These are phyloP conservation scores for Calonectria hongkongensis DNA, from an alignment of 2,329 filamentous ascomycete genomes.

Conservation along the genomic window DNA sequence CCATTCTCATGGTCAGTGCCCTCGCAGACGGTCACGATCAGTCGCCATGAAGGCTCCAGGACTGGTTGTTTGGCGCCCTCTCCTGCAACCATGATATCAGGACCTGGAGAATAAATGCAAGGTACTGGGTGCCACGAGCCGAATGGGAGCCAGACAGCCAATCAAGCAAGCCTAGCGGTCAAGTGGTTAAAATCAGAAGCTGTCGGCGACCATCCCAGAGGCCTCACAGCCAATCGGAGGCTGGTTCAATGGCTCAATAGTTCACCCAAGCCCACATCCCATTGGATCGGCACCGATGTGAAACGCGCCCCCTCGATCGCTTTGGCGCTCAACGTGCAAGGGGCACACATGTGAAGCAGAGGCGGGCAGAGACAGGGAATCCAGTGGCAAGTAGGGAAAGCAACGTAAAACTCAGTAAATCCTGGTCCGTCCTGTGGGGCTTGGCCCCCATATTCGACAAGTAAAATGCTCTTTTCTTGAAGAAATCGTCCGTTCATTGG, in stretches of 20 bases:
- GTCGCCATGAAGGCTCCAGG: conserved; percentile 41
- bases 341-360: conserved; percentile 23
- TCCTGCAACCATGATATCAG: conserved; percentile 33
- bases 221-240: conserved; percentile 44
- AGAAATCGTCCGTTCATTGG: too few species aligned
- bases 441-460: too few species aligned
- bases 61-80: conserved; percentile 45
- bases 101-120: conserved; percentile 17
- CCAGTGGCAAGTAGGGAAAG: conserved; percentile 28
- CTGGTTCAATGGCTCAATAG: conserved; percentile 34
- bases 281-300: conserved; percentile 52
- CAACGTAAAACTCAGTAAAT: too few species aligned
- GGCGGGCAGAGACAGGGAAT: conserved; percentile 20
- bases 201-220: conserved; percentile 42
- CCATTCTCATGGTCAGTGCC: conserved; percentile 13
- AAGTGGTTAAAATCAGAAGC: conserved; percentile 40
- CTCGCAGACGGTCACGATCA: conserved; percentile 38
- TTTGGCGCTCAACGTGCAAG: conserved; percentile 45
- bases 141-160: neutral
- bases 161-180: conserved; percentile 2
- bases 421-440: too few species aligned
- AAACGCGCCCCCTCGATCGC: conserved; percentile 44
- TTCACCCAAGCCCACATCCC: conserved; percentile 49
- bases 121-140: conserved; percentile 16
- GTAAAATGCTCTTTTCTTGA: too few species aligned